A percentile compares a stretch with the other conserved stretches of the same genome.
Conservation (phyloP, 2,329 filamentous ascomycete genomes). For the Verticillium nonalfalfae region DNA sequence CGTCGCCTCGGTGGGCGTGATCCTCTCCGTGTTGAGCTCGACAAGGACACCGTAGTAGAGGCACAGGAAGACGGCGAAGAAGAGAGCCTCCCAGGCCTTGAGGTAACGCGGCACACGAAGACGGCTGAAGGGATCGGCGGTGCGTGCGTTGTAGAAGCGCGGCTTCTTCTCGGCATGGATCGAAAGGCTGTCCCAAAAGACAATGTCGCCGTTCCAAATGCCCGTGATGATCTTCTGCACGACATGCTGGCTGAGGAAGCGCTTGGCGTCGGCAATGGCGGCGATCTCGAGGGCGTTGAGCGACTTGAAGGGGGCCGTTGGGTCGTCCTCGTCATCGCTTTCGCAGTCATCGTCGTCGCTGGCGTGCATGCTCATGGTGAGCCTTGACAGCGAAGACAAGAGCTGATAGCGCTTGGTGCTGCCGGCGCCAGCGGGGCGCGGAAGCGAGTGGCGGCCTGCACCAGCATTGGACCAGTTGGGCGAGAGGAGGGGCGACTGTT, state of each 20-base stretch:
- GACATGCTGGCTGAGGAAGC: conserved; percentile 72
- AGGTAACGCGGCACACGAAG: conserved; percentile 76
- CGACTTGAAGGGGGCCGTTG: conserved; percentile 66
- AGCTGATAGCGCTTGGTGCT: conserved; percentile 40
- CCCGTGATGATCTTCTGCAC: conserved; percentile 80
- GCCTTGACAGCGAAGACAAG: conserved; percentile 46
- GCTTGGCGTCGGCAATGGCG: conserved; percentile 73
- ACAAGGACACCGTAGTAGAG: conserved; percentile 86
- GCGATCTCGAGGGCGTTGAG: conserved; percentile 86
- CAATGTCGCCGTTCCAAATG: conserved; percentile 80
- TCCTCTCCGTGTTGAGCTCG: conserved; percentile 57
- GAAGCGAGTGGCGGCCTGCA: conserved; percentile 13
- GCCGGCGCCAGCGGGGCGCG: conserved; percentile 26
- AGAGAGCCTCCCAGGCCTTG: conserved; percentile 77
- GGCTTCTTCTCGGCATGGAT: conserved; percentile 69
- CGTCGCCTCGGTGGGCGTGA: conserved; percentile 64
- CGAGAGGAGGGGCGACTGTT: conserved; percentile 40
- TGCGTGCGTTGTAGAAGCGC: conserved; percentile 63
- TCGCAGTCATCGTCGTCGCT: conserved; percentile 25
- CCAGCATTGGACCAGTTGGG: conserved; percentile 15
- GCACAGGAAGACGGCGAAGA: conserved; percentile 69
- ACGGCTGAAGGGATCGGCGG: conserved; percentile 67
- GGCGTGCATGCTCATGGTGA: conserved; percentile 41
- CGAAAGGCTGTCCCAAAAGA: conserved; percentile 79
- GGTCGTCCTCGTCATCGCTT: conserved; percentile 44